Evolutionary conservation across 2,329 filamentous ascomycete genomes (phyloP).

Genomic region (Esteya vermicola): DNA sequence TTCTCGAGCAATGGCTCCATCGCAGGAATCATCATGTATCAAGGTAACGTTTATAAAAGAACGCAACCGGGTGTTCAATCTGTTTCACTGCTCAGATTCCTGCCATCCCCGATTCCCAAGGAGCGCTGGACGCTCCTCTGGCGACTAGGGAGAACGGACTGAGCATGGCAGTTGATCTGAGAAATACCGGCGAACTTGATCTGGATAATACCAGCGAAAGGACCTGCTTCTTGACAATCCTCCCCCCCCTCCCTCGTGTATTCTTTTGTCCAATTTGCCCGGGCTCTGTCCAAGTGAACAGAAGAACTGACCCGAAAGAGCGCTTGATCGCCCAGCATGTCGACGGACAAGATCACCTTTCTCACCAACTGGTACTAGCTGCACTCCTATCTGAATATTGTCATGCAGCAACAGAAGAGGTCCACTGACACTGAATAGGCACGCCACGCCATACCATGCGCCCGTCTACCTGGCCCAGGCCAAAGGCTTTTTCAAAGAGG

Average conservation of each 20-base stretch:
- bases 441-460: conserved; percentile 69
- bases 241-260: conserved; percentile 20
- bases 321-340: conserved; percentile 43
- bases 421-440: conserved; percentile 35
- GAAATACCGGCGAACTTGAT: conserved; percentile 78
- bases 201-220: conserved; percentile 43
- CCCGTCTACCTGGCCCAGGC: conserved; percentile 64
- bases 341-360: conserved; percentile 75
- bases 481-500: conserved; percentile 60
- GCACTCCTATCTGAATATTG: no score
- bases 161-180: conserved; percentile 36
- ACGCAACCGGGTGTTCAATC: conserved; percentile 31
- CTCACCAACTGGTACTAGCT: conserved; percentile 79
- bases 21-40: no score
- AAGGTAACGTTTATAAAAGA: conserved; percentile 33
- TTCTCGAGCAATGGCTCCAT: no score
- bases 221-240: conserved; percentile 71
- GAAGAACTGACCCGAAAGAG: no score
- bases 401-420: no score
- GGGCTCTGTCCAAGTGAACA: no score
- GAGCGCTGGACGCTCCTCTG: no score
- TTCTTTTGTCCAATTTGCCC: no score
- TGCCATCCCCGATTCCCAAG: conserved; percentile 17
- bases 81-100: no score
- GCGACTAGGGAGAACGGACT: no score